These are phyloP conservation scores for Neofusicoccum kwambonambiense DNA, from an alignment of 2,329 filamentous ascomycete genomes.

Conservation along the genomic window DNA sequence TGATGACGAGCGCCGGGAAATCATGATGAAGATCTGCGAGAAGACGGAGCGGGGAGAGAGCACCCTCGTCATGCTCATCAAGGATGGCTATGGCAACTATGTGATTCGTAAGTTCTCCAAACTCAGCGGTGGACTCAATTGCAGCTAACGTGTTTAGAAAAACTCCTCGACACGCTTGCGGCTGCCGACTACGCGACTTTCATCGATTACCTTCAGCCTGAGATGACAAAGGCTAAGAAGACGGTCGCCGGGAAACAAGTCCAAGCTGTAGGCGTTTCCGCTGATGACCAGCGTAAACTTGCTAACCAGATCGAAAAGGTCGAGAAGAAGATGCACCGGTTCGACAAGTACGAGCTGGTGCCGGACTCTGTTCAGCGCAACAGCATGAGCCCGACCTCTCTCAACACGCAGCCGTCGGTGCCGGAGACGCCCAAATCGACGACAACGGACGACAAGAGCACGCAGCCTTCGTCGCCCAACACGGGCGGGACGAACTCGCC, in stretches of 20 bases:
- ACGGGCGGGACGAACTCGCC: conserved; percentile 2
- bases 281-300: conserved; percentile 17
- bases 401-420: conserved; percentile 14
- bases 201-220: conserved; percentile 42
- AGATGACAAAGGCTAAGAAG: conserved; percentile 45
- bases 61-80: conserved; percentile 75
- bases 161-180: conserved; percentile 60
- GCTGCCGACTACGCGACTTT: conserved; percentile 44
- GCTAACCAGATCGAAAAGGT: conserved; percentile 29
- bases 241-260: conserved; percentile 46
- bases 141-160: conserved; percentile 59
- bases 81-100: conserved; percentile 92
- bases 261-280: conserved; percentile 32
- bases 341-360: conserved; percentile 31
- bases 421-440: conserved; percentile 13
- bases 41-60: conserved; percentile 64
- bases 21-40: conserved; percentile 61
- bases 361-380: conserved; percentile 28
- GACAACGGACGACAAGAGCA: conserved; percentile 15
- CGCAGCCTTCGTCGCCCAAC: conserved; percentile 13
- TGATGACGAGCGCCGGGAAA: conserved; percentile 65
- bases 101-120: conserved; percentile 75
- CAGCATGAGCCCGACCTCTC: conserved; percentile 16
- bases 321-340: conserved; percentile 51
- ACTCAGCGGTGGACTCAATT: no score